Conservation (phyloP, 73 alveolate species). For the Blepharisma japonicum region DNA sequence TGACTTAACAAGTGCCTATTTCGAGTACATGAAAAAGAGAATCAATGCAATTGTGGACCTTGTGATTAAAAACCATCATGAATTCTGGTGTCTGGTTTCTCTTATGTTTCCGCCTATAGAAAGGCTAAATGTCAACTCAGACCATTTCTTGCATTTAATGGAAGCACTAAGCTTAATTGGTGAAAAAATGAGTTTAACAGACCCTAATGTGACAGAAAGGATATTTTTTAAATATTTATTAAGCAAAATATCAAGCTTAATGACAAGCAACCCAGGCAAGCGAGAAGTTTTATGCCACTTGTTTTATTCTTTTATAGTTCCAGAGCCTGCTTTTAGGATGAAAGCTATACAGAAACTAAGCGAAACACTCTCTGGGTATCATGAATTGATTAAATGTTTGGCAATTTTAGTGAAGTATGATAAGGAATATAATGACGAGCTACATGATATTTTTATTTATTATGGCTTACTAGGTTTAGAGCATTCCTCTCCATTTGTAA, state of each 20-base stretch:
- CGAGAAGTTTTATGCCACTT: slow-evolving; percentile 53
- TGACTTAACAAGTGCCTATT: slow-evolving; percentile 40
- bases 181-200: slow-evolving; percentile 11
- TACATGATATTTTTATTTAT: slow-evolving; percentile 66
- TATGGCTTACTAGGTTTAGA: slow-evolving; percentile 60
- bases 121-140: background rate
- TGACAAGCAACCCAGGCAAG: slow-evolving; percentile 42
- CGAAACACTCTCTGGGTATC: slow-evolving; percentile 42
- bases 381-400: slow-evolving; percentile 51
- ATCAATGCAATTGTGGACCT: slow-evolving; percentile 18
- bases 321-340: slow-evolving; percentile 49
- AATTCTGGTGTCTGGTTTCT: slow-evolving; percentile 21
- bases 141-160: background rate
- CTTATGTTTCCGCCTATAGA: slow-evolving; percentile 15
- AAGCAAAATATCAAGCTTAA: slow-evolving; percentile 45
- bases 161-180: slow-evolving; percentile 20
- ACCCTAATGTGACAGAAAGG: slow-evolving; percentile 39
- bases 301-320: slow-evolving; percentile 46
- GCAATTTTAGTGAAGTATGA: slow-evolving; percentile 49
- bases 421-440: slow-evolving; percentile 55
- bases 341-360: slow-evolving; percentile 50
- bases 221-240: slow-evolving; percentile 42
- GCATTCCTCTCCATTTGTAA: slow-evolving; percentile 36
- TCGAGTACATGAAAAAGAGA: slow-evolving; percentile 49
- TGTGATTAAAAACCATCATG: background rate